Conservation (phyloP, 1,284 basidiomycete species). For the Malassezia obtusa region DNA sequence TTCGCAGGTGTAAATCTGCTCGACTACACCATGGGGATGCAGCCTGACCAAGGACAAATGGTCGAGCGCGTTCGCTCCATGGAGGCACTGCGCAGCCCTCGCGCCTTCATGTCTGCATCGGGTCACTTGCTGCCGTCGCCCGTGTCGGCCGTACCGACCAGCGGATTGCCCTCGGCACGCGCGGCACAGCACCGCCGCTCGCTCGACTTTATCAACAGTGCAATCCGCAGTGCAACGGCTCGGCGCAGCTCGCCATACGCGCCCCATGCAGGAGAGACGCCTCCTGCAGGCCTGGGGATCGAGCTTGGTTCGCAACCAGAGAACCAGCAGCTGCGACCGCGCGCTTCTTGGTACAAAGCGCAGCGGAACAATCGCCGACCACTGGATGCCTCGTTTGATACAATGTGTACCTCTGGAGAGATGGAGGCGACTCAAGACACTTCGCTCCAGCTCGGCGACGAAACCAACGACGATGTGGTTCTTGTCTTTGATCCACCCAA, state of each 20-base stretch:
- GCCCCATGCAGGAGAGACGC: constrained; percentile 3
- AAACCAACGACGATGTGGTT: constrained; percentile 13
- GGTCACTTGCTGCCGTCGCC: constrained; percentile 2
- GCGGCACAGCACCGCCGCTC: constrained; percentile 41
- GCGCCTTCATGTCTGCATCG: constrained; percentile 2
- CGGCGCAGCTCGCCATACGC: constrained; percentile 19
- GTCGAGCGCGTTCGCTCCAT: constrained; percentile 34
- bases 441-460: constrained; percentile 13
- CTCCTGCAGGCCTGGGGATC: constrained; percentile 37
- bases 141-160: not conserved
- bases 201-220: constrained; percentile 47
- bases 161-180: not conserved
- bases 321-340: not conserved
- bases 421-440: not conserved
- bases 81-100: constrained; percentile 35
- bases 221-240: constrained; percentile 46
- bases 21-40: constrained; percentile 3
- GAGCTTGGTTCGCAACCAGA: constrained; percentile 10
- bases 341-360: not conserved
- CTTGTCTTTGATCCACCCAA: constrained; percentile 1
- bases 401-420: not conserved
- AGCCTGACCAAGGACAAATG: constrained; percentile 16
- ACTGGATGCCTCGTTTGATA: not conserved
- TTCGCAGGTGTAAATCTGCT: not conserved
- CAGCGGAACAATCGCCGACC: not conserved